These are phyloP conservation scores for Casuarina glauca DNA, from an alignment of 306 rosid species.

Conservation along the genomic window DNA sequence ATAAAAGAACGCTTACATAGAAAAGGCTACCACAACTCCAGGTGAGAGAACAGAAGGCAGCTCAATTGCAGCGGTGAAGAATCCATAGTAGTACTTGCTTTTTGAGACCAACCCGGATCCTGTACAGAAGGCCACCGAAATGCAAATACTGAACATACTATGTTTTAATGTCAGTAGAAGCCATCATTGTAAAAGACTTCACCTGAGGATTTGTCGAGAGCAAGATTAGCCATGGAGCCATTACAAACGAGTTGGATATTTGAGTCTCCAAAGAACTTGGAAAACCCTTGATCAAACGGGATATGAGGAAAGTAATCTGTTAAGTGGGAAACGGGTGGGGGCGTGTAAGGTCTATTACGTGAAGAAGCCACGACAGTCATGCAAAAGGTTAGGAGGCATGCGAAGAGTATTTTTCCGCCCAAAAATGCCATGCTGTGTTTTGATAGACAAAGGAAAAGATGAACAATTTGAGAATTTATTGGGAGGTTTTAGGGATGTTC, in stretches of 20 bases:
- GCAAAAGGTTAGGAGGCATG: slow-evolving; percentile 41
- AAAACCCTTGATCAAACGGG: slow-evolving; percentile 46
- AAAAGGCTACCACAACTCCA: slow-evolving; percentile 89
- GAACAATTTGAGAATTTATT: slow-evolving; percentile 36
- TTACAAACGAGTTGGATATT: slow-evolving; percentile 57
- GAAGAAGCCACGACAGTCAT: slow-evolving; percentile 50
- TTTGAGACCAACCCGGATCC: slow-evolving; percentile 81
- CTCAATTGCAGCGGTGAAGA: slow-evolving; percentile 95
- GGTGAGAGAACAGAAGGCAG: slow-evolving; percentile 83
- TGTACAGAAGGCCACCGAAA: slow-evolving; percentile 14
- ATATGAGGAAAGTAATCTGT: slow-evolving; percentile 71
- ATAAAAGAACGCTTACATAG: slow-evolving; percentile 64
- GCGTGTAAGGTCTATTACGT: slow-evolving; percentile 43
- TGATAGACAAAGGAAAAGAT: slow-evolving; percentile 14
- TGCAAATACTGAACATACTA: slow-evolving; percentile 1
- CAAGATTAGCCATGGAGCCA: slow-evolving; percentile 76
- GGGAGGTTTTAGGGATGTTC: slow-evolving; percentile 30
- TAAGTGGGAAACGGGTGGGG: slow-evolving; percentile 63
- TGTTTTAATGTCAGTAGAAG: neutral
- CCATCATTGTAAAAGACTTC: neutral
- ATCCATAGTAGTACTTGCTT: slow-evolving; percentile 66
- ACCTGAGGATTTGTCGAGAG: slow-evolving; percentile 85
- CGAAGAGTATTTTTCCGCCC: slow-evolving; percentile 33
- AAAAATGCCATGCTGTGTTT: slow-evolving; percentile 48
- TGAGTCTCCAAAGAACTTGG: slow-evolving; percentile 60